These are phyloP conservation scores for Lepiota subincarnata DNA, from an alignment of 768 basidiomycete species.

Conservation along the genomic window DNA sequence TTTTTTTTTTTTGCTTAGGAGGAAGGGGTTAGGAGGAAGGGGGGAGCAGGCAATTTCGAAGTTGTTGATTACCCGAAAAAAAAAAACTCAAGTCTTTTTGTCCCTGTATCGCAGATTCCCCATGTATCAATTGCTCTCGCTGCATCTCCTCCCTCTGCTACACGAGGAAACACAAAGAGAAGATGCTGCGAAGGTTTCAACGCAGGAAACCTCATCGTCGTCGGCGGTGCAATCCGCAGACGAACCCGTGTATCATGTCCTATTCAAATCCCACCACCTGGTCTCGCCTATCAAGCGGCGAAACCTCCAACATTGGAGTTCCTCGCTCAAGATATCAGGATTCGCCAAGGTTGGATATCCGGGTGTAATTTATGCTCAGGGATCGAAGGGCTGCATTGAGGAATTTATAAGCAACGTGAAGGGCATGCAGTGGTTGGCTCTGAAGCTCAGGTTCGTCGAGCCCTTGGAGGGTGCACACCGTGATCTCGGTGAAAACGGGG, in stretches of 20 bases:
- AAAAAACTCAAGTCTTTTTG: not conserved
- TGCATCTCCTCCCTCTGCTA: conserved; percentile 54
- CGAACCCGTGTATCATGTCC: conserved; percentile 43
- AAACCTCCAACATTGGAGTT: conserved; percentile 51
- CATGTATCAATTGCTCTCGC: conserved; percentile 53
- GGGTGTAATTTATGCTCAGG: conserved; percentile 71
- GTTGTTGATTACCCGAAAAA: too few species aligned
- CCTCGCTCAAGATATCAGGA: conserved; percentile 49
- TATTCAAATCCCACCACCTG: conserved; percentile 73
- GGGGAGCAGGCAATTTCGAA: too few species aligned
- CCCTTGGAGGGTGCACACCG: conserved; percentile 21
- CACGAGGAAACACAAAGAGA: conserved; percentile 31
- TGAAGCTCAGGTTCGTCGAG: conserved; percentile 60
- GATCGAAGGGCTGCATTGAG: conserved; percentile 45
- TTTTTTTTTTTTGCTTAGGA: not conserved
- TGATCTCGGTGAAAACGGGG: not conserved
- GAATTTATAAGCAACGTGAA: conserved; percentile 67
- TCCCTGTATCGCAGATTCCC: conserved; percentile 43
- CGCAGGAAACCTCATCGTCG: not conserved
- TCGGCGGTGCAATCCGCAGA: conserved; percentile 2
- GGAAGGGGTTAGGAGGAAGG: too few species aligned
- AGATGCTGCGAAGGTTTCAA: not conserved
- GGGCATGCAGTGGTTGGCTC: conserved; percentile 75
- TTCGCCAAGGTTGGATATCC: conserved; percentile 78
- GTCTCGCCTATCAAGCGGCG: conserved; percentile 61